Evolutionary conservation across 1,284 basidiomycete genomes (phyloP).

Genomic region (Farysia itapuensis): DNA sequence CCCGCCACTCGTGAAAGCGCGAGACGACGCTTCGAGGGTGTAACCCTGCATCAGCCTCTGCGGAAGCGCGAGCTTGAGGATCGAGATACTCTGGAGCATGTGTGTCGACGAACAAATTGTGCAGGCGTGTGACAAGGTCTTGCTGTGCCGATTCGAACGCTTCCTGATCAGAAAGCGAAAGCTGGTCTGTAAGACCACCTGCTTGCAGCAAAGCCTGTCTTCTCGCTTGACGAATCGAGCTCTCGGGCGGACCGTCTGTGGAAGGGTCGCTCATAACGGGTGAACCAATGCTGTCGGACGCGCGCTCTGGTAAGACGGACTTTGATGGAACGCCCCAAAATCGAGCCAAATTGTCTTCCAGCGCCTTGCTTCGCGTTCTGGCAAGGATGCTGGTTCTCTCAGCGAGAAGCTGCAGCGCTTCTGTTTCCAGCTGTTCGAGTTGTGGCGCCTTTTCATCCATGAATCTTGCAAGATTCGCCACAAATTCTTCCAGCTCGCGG

Average conservation of each 20-base stretch:
- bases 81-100: slow-evolving; percentile 48
- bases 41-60: slow-evolving; percentile 1
- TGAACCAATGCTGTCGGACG: neutral
- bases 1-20: slow-evolving; percentile 46
- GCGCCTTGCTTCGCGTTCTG: slow-evolving; percentile 12
- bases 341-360: slow-evolving; percentile 26
- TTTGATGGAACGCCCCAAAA: slow-evolving; percentile 21
- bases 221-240: neutral
- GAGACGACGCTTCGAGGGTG: slow-evolving; percentile 41
- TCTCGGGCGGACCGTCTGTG: slow-evolving; percentile 9
- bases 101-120: slow-evolving; percentile 33
- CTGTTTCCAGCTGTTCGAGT: slow-evolving; percentile 45
- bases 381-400: slow-evolving; percentile 19
- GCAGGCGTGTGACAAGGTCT: slow-evolving; percentile 4
- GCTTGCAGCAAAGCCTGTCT: slow-evolving; percentile 1
- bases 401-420: slow-evolving; percentile 17
- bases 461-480: slow-evolving; percentile 42
- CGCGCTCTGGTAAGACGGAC: slow-evolving; percentile 4
- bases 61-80: slow-evolving; percentile 7
- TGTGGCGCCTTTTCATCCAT: slow-evolving; percentile 42
- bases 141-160: slow-evolving; percentile 21
- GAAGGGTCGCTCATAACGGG: neutral
- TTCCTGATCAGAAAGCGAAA: slow-evolving; percentile 12
- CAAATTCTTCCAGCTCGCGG: slow-evolving; percentile 47
- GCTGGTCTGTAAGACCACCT: neutral